These are phyloP conservation scores for Jimgerdemannia flammicorona DNA, from an alignment of 192 early-diverging fungal genomes.

Conservation along the genomic window DNA sequence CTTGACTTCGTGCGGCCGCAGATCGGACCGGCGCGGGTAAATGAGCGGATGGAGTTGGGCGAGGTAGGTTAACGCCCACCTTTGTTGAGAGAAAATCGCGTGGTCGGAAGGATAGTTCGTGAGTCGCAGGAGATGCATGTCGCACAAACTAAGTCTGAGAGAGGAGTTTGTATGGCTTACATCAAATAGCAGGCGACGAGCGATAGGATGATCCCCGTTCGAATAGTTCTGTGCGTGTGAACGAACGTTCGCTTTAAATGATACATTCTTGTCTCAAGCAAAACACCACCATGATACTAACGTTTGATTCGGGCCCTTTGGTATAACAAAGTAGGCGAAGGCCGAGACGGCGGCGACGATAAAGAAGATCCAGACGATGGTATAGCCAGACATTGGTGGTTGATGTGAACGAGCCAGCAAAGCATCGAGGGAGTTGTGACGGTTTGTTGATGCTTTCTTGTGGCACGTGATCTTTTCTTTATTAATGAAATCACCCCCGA, in stretches of 20 bases:
- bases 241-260: no score
- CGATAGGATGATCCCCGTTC: slow-evolving; percentile 56
- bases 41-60: slow-evolving; percentile 85
- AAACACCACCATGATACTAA: slow-evolving; percentile 24
- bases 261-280: not conserved
- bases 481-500: no score
- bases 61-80: slow-evolving; percentile 89
- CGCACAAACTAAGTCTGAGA: not conserved
- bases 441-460: no score
- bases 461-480: no score
- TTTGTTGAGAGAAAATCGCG: slow-evolving; percentile 25
- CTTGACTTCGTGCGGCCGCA: not conserved
- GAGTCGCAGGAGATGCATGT: not conserved
- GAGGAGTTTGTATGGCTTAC: slow-evolving; percentile 33
- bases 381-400: slow-evolving; percentile 40
- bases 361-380: slow-evolving; percentile 53
- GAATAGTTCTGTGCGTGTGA: slow-evolving; percentile 36
- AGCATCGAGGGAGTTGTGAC: no score
- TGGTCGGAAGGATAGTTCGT: not conserved
- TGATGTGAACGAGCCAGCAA: no score
- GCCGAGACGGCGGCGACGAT: slow-evolving; percentile 34
- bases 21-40: slow-evolving; percentile 63
- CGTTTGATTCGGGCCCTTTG: slow-evolving; percentile 60
- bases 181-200: slow-evolving; percentile 56
- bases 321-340: slow-evolving; percentile 49